A percentile compares a stretch with the other conserved stretches of the same genome.
phyloP scores from a whole-genome alignment of 2,329 filamentous ascomycete genomes.

The Penicillium janthinellum region DNA sequence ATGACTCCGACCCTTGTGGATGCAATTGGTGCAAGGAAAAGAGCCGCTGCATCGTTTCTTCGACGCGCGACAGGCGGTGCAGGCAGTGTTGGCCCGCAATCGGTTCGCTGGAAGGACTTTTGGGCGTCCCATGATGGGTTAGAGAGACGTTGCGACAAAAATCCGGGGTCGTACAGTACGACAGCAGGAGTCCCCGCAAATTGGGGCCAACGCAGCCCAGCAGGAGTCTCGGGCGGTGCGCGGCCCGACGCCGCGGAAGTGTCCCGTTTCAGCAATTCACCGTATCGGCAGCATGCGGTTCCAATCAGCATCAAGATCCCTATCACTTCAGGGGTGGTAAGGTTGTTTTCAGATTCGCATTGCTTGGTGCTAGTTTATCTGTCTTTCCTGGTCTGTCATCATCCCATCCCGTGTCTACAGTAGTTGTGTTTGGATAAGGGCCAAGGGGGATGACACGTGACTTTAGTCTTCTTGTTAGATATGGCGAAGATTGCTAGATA shows the following conservation, averaged over 20 bases:
- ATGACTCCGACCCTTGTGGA: constrained; percentile 46
- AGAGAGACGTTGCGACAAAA: neutral
- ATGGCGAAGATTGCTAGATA: too few relatives aligned
- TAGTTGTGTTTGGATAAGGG: neutral
- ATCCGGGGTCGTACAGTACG: neutral
- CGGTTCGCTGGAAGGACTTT: constrained; percentile 54
- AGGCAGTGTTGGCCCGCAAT: constrained; percentile 53
- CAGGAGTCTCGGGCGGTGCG: neutral
- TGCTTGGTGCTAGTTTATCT: too few relatives aligned
- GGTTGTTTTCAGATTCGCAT: too few relatives aligned
- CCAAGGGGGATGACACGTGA: neutral
- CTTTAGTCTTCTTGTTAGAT: neutral
- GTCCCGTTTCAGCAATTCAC: too few relatives aligned
- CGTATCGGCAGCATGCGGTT: neutral
- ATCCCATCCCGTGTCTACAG: neutral
- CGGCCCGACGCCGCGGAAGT: constrained; percentile 10
- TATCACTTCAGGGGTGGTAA: neutral
- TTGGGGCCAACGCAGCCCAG: neutral
- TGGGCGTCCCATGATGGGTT: constrained; percentile 52
- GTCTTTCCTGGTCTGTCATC: neutral
- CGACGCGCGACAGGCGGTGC: constrained; percentile 51
- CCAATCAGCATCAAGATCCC: neutral
- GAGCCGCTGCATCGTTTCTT: constrained; percentile 56
- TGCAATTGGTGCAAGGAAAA: constrained; percentile 53
- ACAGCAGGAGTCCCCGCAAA: neutral